Evolutionary conservation across 192 early-diverging fungal species (phyloP).

Genomic region (Piromyces finnis): DNA sequence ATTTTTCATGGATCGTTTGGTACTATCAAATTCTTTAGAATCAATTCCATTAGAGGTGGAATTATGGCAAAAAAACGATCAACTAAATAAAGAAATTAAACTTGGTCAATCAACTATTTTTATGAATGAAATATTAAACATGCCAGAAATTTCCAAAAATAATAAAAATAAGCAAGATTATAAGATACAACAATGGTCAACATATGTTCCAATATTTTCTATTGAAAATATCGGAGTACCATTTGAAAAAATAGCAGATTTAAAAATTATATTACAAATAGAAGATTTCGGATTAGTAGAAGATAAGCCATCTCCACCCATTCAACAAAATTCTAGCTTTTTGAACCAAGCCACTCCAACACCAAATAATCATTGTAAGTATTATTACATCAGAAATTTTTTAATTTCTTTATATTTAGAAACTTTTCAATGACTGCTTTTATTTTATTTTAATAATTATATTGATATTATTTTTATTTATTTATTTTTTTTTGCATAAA

Average conservation of each 20-base stretch:
- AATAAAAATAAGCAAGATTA: background rate
- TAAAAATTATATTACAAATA: conserved; percentile 19
- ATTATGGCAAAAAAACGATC: conserved; percentile 14
- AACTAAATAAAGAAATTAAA: conserved; percentile 7
- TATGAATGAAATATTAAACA: background rate
- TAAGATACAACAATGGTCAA: background rate
- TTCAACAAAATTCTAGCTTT: background rate
- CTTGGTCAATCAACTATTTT: conserved; percentile 9
- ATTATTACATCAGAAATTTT: too few species aligned
- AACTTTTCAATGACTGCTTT: too few species aligned
- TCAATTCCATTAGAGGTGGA: conserved; percentile 23
- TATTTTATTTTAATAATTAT: too few species aligned
- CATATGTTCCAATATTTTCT: background rate
- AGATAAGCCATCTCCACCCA: background rate
- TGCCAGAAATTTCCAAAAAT: background rate
- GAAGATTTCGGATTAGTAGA: conserved; percentile 32
- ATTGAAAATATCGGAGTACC: background rate
- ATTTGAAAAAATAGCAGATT: conserved; percentile 11
- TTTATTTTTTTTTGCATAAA: too few species aligned
- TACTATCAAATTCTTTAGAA: conserved; percentile 19
- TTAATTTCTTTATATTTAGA: too few species aligned
- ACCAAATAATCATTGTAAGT: background rate
- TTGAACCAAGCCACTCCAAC: background rate
- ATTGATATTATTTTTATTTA: too few species aligned
- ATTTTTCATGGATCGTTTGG: conserved; percentile 22